A percentile compares a stretch with the other conserved stretches of the same genome.
These are phyloP conservation scores for Penicillium verrucosum DNA, from an alignment of 2,329 filamentous ascomycete species.

Conservation along the genomic window DNA sequence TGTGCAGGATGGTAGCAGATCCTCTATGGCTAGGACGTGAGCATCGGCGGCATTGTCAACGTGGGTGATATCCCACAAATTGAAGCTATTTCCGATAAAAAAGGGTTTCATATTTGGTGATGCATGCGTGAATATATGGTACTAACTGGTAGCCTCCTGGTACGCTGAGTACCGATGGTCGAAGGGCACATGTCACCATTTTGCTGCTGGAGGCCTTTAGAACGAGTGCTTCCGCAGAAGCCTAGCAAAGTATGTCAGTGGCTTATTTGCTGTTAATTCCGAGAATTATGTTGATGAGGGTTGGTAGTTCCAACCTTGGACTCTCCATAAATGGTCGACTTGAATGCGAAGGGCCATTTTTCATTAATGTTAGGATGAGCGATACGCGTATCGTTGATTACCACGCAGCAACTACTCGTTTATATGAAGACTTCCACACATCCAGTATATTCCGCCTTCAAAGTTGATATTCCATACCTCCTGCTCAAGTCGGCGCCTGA, in stretches of 20 bases:
- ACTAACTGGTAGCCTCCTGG: conserved; percentile 44
- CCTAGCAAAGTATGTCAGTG: conserved; percentile 24
- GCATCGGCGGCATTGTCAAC: conserved; percentile 46
- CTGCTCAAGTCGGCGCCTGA: conserved; percentile 33
- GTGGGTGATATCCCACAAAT: conserved; percentile 46
- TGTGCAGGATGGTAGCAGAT: conserved; percentile 38
- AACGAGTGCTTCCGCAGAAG: conserved; percentile 43
- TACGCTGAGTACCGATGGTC: conserved; percentile 45
- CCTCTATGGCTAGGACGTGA: conserved; percentile 45
- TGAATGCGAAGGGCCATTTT: conserved; percentile 37
- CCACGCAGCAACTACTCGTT: conserved; percentile 55
- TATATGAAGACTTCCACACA: conserved; percentile 52
- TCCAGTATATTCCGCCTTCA: conserved; percentile 54
- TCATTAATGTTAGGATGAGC: conserved; percentile 41
- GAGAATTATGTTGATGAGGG: background rate
- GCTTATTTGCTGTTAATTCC: background rate
- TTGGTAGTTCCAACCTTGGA: conserved; percentile 34
- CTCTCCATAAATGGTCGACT: conserved; percentile 45
- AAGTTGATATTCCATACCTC: conserved; percentile 53
- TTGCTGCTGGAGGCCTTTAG: conserved; percentile 34
- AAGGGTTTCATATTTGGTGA: conserved; percentile 43
- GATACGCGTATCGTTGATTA: conserved; percentile 49
- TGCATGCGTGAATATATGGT: conserved; percentile 45
- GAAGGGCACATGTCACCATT: conserved; percentile 42
- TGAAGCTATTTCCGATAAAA: conserved; percentile 41